Conservation (phyloP, 2,329 filamentous ascomycete species). For the Diaporthe capsici region DNA sequence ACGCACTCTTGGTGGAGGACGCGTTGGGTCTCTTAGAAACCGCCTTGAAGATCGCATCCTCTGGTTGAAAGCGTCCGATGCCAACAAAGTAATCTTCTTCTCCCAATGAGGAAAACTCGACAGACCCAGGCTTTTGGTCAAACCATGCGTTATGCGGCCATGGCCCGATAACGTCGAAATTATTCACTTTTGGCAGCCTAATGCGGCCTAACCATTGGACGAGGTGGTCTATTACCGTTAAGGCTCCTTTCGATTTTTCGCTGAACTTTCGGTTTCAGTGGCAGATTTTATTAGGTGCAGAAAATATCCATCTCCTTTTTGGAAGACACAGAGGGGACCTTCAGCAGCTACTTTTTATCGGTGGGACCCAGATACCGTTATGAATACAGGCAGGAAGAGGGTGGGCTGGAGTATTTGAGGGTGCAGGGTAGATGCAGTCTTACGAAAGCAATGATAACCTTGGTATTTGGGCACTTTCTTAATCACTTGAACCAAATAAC, state of each 20-base stretch:
- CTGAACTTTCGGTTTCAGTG: neutral
- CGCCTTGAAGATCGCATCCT: neutral
- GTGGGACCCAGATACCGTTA: neutral
- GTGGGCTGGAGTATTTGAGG: neutral
- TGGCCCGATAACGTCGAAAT: neutral
- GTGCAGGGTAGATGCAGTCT: slow-evolving; percentile 1
- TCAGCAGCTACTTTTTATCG: neutral
- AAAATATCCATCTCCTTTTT: neutral
- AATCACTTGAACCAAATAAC: neutral
- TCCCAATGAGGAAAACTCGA: neutral
- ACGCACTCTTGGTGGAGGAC: slow-evolving; percentile 31
- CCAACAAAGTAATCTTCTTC: neutral
- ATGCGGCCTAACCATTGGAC: neutral
- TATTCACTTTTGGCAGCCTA: neutral
- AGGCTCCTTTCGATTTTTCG: neutral
- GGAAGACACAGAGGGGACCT: neutral
- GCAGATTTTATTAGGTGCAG: neutral
- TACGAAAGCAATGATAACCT: neutral
- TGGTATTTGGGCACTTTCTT: neutral
- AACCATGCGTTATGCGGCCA: neutral
- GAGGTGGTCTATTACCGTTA: neutral
- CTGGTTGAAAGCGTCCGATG: neutral
- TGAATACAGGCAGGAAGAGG: neutral
- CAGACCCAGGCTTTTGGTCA: neutral
- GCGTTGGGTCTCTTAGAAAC: slow-evolving; percentile 16